Conservation (phyloP, 2,329 filamentous ascomycete genomes). For the Davidsoniella neocaledoniae region DNA sequence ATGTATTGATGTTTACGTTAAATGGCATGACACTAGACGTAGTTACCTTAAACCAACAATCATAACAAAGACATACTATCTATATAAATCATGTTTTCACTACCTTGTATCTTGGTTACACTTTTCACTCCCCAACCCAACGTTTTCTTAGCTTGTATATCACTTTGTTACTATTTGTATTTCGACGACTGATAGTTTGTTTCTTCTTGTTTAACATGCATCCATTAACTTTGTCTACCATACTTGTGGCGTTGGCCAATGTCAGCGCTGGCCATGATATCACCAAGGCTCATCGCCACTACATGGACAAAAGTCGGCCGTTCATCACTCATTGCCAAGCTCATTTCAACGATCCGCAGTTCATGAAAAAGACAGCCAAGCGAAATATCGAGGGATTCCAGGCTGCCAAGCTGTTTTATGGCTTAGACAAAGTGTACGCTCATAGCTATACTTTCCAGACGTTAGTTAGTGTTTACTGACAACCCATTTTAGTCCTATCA, state of each 20-base stretch:
- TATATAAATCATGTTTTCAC: too few relatives aligned
- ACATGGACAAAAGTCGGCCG: slow-evolving; percentile 2
- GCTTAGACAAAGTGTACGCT: slow-evolving; percentile 12
- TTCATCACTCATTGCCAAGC: slow-evolving; percentile 13
- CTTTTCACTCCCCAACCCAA: too few relatives aligned
- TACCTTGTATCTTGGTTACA: too few relatives aligned
- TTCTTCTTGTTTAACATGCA: slow-evolving; percentile 5
- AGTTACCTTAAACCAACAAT: too few relatives aligned
- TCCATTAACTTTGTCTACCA: not conserved
- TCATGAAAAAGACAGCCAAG: slow-evolving; percentile 11
- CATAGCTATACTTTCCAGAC: not conserved
- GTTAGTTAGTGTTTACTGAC: not conserved
- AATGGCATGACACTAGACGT: too few relatives aligned
- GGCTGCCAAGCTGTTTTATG: slow-evolving; percentile 7
- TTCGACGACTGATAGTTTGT: not conserved
- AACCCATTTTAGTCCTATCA: slow-evolving; percentile 8
- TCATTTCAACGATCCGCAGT: slow-evolving; percentile 11
- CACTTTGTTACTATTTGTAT: not conserved
- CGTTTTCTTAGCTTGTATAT: too few relatives aligned
- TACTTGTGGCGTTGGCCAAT: slow-evolving; percentile 1
- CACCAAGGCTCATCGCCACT: not conserved
- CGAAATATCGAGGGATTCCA: slow-evolving; percentile 12
- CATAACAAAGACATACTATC: too few relatives aligned
- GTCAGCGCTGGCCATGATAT: slow-evolving; percentile 1
- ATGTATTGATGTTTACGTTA: too few relatives aligned